These are phyloP conservation scores for Sordariomycetes sp. DNA, from an alignment of 2,329 filamentous ascomycete genomes.

Conservation along the genomic window DNA sequence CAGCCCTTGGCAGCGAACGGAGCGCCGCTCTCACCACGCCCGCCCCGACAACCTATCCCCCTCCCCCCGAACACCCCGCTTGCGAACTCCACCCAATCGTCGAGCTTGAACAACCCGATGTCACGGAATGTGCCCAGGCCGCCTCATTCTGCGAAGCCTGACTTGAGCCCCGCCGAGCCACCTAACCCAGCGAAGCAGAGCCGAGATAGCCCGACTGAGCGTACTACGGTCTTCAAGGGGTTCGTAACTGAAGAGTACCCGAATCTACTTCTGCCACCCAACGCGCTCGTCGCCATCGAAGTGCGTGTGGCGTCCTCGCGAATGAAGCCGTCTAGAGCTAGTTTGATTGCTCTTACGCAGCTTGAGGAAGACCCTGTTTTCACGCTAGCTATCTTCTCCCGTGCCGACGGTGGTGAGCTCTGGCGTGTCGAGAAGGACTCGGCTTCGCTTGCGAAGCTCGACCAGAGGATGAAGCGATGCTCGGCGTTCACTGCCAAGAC, in stretches of 20 bases:
- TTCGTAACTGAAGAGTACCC: constrained; percentile 79
- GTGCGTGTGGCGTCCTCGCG: constrained; percentile 86
- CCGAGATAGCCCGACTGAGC: constrained; percentile 25
- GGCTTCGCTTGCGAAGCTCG: constrained; percentile 64
- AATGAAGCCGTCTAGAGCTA: constrained; percentile 83
- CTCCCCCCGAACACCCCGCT: constrained; percentile 57
- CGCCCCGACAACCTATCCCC: constrained; percentile 60
- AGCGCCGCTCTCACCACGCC: constrained; percentile 51
- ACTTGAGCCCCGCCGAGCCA: constrained; percentile 5
- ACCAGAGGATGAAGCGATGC: constrained; percentile 66
- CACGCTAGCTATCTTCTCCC: constrained; percentile 72
- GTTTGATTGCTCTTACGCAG: constrained; percentile 65
- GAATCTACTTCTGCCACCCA: constrained; percentile 72
- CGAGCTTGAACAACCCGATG: not conserved
- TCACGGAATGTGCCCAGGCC: constrained; percentile 18
- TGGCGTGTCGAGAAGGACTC: constrained; percentile 95
- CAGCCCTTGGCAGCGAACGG: constrained; percentile 12
- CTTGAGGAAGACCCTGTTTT: constrained; percentile 90
- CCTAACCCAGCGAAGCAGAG: constrained; percentile 12
- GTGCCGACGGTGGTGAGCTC: constrained; percentile 63
- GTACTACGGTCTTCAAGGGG: constrained; percentile 54
- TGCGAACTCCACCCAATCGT: not conserved
- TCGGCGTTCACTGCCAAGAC: constrained; percentile 60
- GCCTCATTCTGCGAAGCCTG: constrained; percentile 21
- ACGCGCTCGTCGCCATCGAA: constrained; percentile 73